Evolutionary conservation across 805 yeast species (phyloP).

Genomic region (Yarrowia phangngaensis): DNA sequence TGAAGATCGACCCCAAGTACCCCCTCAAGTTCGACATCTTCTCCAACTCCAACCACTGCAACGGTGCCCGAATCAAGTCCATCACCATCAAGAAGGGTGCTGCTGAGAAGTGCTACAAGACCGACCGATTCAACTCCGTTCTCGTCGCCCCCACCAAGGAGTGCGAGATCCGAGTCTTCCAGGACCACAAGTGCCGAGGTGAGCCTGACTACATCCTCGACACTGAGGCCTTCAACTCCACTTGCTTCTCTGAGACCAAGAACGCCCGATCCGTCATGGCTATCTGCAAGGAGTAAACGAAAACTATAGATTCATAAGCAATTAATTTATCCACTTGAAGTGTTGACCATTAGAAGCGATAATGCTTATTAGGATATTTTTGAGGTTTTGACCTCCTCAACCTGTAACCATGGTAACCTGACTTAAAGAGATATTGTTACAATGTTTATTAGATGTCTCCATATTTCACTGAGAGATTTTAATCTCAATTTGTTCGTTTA

Average conservation of each 20-base stretch:
- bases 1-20: slow-evolving; percentile 26
- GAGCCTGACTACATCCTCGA: slow-evolving; percentile 21
- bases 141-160: slow-evolving; percentile 18
- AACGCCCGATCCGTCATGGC: slow-evolving; percentile 25
- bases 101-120: slow-evolving; percentile 22
- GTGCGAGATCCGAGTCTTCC: slow-evolving; percentile 23
- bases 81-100: slow-evolving; percentile 22
- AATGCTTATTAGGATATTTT: too few species aligned
- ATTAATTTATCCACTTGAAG: not conserved
- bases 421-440: too few species aligned
- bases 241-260: slow-evolving; percentile 25
- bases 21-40: slow-evolving; percentile 25
- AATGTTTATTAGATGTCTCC: too few species aligned
- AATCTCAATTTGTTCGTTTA: too few species aligned
- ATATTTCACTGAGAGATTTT: too few species aligned
- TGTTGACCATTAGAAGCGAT: slow-evolving; percentile 8
- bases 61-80: slow-evolving; percentile 27
- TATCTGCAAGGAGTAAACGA: slow-evolving; percentile 15
- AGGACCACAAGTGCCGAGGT: slow-evolving; percentile 26
- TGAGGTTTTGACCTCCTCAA: too few species aligned
- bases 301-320: not conserved
- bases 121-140: slow-evolving; percentile 26
- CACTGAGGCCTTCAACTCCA: slow-evolving; percentile 14
- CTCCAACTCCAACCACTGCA: slow-evolving; percentile 28
- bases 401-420: too few species aligned